A percentile compares a stretch with the other conserved stretches of the same genome.
These are phyloP conservation scores for Polyporus tsugae DNA, from an alignment of 1,284 basidiomycete genomes.

Conservation along the genomic window DNA sequence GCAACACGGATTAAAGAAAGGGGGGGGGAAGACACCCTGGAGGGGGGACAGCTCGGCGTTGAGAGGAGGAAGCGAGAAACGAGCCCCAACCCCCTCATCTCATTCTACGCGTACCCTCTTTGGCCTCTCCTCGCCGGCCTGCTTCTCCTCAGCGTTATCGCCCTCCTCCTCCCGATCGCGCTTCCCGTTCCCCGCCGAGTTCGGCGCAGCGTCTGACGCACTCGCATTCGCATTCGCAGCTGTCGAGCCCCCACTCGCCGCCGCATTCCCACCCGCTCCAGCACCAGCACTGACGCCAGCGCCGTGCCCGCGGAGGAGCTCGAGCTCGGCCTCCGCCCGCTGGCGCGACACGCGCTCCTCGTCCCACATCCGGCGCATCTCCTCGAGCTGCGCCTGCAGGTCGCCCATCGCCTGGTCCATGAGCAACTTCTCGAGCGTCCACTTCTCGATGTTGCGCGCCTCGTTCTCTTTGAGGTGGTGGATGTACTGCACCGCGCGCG, in stretches of 20 bases:
- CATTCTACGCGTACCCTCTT: constrained; percentile 44
- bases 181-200: constrained; percentile 28
- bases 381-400: constrained; percentile 80
- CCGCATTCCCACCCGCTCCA: background rate
- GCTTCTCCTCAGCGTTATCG: constrained; percentile 27
- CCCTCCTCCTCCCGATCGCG: constrained; percentile 33
- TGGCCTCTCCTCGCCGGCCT: constrained; percentile 32
- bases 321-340: constrained; percentile 67
- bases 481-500: constrained; percentile 88
- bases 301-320: constrained; percentile 50
- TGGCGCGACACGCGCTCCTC: constrained; percentile 68
- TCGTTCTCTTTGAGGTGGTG: constrained; percentile 92
- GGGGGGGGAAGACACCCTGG: background rate
- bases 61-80: background rate
- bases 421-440: constrained; percentile 92
- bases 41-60: background rate
- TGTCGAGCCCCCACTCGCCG: background rate
- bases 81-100: background rate
- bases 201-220: background rate
- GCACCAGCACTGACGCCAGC: constrained; percentile 18
- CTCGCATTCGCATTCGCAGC: constrained; percentile 10
- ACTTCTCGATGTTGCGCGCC: constrained; percentile 90
- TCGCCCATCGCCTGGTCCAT: constrained; percentile 94
- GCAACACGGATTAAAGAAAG: background rate
- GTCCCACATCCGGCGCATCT: constrained; percentile 77